Evolutionary conservation across 805 yeast genomes (phyloP), one percentile per base, ranked within the genome.

Genomic region (Yarrowia deformans): DNA sequence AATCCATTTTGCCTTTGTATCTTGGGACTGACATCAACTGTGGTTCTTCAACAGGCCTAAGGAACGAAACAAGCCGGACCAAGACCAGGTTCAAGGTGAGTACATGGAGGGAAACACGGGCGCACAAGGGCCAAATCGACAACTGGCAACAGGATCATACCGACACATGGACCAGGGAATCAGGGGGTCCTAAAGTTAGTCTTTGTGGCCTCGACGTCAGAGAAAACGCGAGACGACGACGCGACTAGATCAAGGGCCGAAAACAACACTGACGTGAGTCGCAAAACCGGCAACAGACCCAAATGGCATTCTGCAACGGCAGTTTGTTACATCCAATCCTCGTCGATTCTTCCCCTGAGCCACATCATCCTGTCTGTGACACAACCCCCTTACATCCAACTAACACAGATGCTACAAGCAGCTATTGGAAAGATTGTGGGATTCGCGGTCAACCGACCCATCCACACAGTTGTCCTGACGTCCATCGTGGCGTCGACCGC

Each of bases 401-500:
- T 63, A 63, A 63, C 68, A 63, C 55, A 63, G 68, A 63, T 63
- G 68, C 56, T 63, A 49, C 56, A 63, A 48, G 55, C 68, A 37
- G 68, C 56, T 40, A 49, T 63, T 48, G 68, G 39, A 63, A 63
- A 63, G 46, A 49, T 63, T 29, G 68, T 63, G 55, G 68, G 68
- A 48, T 63, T 63, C 13, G 68, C 68, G 55, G 95, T 97, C 14
- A 85, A 85, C 70, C 85, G 88, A 75, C 99, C 99, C 18, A 91
- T 94, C 73, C 98, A 93, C 79, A 85, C 92, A 68, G 87, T 93
- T 67, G 86, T 92, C 58, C 75, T 86, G 69, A 85, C 92, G 7
- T 84, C 94, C 14, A 79, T 93, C 61, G 77, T 91, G 49, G 95
- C 97, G 1, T 89, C 97, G 3, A 80, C 90, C 67, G 89, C 94